A percentile compares a stretch with the other conserved stretches of the same genome.
Conservation (phyloP, 2,329 filamentous ascomycete genomes). For the Bipolaris bicolor region DNA sequence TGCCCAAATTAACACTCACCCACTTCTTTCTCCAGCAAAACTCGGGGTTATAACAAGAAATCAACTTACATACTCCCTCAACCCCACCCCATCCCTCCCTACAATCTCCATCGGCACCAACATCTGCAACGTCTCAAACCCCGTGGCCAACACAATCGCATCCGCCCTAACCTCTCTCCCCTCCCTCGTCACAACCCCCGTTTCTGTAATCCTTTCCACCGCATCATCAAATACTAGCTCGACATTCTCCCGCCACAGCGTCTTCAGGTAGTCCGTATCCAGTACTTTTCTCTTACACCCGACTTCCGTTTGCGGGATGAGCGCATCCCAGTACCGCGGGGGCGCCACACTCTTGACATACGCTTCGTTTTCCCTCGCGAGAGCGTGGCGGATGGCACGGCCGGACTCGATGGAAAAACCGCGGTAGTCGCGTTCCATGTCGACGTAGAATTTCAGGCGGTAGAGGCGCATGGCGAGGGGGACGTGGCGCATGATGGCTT, state of each 20-base stretch:
- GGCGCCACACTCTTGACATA: slow-evolving; percentile 56
- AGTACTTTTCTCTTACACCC: slow-evolving; percentile 58
- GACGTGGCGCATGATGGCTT: slow-evolving; percentile 54
- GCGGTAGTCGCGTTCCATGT: slow-evolving; percentile 54
- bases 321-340: slow-evolving; percentile 51
- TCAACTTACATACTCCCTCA: slow-evolving; percentile 47
- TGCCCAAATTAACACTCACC: slow-evolving; percentile 20
- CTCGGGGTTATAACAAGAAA: too few relatives aligned
- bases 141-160: slow-evolving; percentile 57
- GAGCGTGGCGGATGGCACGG: slow-evolving; percentile 43
- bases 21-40: too few relatives aligned
- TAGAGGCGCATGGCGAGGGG: slow-evolving; percentile 55
- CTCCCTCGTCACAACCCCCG: slow-evolving; percentile 49
- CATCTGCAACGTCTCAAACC: slow-evolving; percentile 57
- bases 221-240: slow-evolving; percentile 52
- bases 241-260: slow-evolving; percentile 52
- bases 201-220: slow-evolving; percentile 48
- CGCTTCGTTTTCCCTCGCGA: slow-evolving; percentile 48
- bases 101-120: slow-evolving; percentile 56
- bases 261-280: slow-evolving; percentile 56
- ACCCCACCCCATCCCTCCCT: slow-evolving; percentile 50
- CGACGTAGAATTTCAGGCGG: slow-evolving; percentile 51
- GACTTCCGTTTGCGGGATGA: slow-evolving; percentile 54
- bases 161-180: slow-evolving; percentile 52
- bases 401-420: slow-evolving; percentile 52